Conservation (phyloP, 2,329 filamentous ascomycete species). For the Penicillium hesseltinei region DNA sequence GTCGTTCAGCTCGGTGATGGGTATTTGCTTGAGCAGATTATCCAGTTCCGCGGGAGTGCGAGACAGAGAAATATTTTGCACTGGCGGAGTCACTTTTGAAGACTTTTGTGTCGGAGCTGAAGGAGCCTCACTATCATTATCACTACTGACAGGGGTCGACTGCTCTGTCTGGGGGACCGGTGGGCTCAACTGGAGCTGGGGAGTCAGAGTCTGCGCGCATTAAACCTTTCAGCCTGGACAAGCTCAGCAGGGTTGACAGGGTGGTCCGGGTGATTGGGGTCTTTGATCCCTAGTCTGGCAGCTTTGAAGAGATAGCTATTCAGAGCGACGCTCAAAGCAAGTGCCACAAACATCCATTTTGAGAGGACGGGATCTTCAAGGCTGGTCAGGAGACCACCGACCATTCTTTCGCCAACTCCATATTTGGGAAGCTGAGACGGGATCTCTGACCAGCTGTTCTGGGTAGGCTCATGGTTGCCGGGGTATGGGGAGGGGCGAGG, state of each 20-base stretch:
- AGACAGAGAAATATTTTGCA: too few relatives aligned
- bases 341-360: not conserved
- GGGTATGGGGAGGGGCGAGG: too few relatives aligned
- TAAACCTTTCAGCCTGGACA: not conserved
- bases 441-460: too few relatives aligned
- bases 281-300: not conserved
- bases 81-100: not conserved
- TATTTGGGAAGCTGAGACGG: not conserved
- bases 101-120: fast-evolving
- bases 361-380: not conserved
- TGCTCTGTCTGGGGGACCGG: not conserved
- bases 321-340: not conserved
- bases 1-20: not conserved
- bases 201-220: not conserved
- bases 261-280: not conserved
- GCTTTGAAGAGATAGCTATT: not conserved
- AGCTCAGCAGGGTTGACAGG: fast-evolving
- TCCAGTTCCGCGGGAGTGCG: not conserved
- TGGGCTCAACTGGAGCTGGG: not conserved
- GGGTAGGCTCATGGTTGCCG: too few relatives aligned
- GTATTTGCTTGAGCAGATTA: not conserved
- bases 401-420: not conserved
- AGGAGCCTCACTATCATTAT: not conserved
- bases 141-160: fast-evolving
- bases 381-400: not conserved